Evolutionary conservation across 1,284 basidiomycete genomes (phyloP), one percentile per base, ranked within the genome.

Genomic region (Ceratobasidium sp.): DNA sequence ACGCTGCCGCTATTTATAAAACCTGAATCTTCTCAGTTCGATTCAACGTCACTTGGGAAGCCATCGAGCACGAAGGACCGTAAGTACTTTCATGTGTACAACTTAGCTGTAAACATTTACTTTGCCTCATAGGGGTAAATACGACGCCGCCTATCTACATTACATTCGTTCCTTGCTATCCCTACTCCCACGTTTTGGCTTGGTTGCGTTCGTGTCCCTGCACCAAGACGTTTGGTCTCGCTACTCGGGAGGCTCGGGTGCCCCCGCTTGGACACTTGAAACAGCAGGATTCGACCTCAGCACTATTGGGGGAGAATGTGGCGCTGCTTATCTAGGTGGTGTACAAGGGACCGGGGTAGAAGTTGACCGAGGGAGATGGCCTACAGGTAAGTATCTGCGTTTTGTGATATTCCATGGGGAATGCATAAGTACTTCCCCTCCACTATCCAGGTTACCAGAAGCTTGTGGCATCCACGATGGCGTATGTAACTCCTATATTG

Each of bases 201-300:
- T 99, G 34, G 88, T 89, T 1, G 93, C 92, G 2, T 96, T 97
- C 81, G 88, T 99, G 17, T 90, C 89, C 1, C 82, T 96, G 73
- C 95, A 96, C 81, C 95, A 96, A 84, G 95, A 97, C 81, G 96
- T 99, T 34, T 99, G 96, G 95, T 98, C 95, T 0, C 90, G 97
- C 5, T 96, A 96, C 81, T 92, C 90, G 8, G 98, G 97, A 19
- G 98, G 97, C 1, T 95, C 94, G 0, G 95, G 95, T 2, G 95
- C 95, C 1, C 95, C 95, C 0, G 94, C 94, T 1, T 99, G 97
- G 97, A 97, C 95, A 1, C 85, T 97, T 0, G 90, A 95, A 78
- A 83, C 87, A 7, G 90, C 91, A 2, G 95, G 95, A 0, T 94
- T 97, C 79, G 92, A 96, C 82, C 84, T 96, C 6, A 85, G 89